Base-by-base conservation (phyloP, 2,329 filamentous ascomycete species). In the Didymosphaeria variabile region DNA sequence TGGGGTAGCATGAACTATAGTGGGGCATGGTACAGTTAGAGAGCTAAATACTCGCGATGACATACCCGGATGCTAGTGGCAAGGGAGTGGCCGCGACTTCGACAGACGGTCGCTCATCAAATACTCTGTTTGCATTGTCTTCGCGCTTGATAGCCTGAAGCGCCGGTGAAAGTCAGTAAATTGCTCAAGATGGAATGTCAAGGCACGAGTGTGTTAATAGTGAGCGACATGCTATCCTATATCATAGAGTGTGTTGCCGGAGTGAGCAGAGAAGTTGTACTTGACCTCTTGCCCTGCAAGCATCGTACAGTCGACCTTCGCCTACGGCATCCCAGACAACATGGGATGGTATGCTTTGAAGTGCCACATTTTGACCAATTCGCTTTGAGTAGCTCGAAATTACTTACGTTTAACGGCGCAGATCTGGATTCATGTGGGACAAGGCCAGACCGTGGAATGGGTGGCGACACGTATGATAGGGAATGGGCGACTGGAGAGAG, bases 1-100 rank as follows among this genome's bases (percentile, higher is more conserved):
- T 19, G 26, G 26, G 17, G 26, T 17, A 29, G 26, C 6, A 4
- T 29, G 26, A 19, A 4, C 13, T 17, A 23, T 9, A 19, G n/a
- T n/a, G 26, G 26, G 46, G 26, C 15, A 21, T 31, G 9, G 9
- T 36, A 3, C 34, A 15, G 3, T 29, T 34, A 17, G 50, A 17
- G 15, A 40, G 36, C 21, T n/a, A 42, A 40, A 10, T 26, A 34
- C 3, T 29, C 3, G 52, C 38, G 26, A 26, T 15, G 38, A 45
- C 52, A 34, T 55, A 55, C 53, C 63, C 72, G 3, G 65, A 63
- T 17, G 70, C 62, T 32, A 72, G 58, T 19, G 72, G 72, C 26
- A 75, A 59, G 17, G 70, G 66, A 53, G 60, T 63, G 26, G 71
- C 67, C 8, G 67, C 60, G 40, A 61, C 60, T 58, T 76, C 74